Evolutionary conservation across 1,284 basidiomycete species (phyloP), one percentile per base, ranked within the genome.

Genomic region (Gastroboletus turbinatus): DNA sequence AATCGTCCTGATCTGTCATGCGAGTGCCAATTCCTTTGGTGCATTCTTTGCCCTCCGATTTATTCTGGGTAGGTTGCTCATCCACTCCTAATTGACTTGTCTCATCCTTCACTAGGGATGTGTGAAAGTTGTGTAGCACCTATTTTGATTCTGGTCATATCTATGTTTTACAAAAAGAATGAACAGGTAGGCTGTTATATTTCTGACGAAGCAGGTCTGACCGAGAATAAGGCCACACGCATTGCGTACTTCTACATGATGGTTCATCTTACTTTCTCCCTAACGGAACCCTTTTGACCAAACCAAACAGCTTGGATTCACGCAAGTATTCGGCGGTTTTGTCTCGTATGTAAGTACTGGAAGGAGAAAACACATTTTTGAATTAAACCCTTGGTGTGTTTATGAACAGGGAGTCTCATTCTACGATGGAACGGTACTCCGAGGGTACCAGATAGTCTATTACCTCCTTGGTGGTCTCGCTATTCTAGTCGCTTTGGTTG

Each of bases 251-350:
- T 39, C 3, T 39, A 39, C 21, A 39, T 39, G 38, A 39, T 39
- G 38, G 38, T 39, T 19, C 19, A 21, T 39, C 13, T 39, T 13
- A 19, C 38, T 21, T 39, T 39, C 38, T 3, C 19, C 19, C n/a
- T 13, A 6, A 39, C 19, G 10, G 19, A 21, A 19, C 38, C 19
- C 3, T 19, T 39, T 42, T 40, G 32, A 55, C 25, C 36, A 23
- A 17, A 38, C 6, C 21, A 36, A 29, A 55, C 23, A 61, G 63
- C 63, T 63, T 61, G 81, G 82, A 32, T 30, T 57, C 32, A 57
- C 85, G 0, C 76, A 81, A 52, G 74, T 87, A 4, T 82, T 87
- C 58, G 84, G 85, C 23, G 84, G 84, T 4, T 83, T 87, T 58
- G 75, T 85, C 25, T 84, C 84, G 38, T 87, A 84, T 69, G 80